Conservation (phyloP, 2,329 filamentous ascomycete species). For the Penicillium frequentans region DNA sequence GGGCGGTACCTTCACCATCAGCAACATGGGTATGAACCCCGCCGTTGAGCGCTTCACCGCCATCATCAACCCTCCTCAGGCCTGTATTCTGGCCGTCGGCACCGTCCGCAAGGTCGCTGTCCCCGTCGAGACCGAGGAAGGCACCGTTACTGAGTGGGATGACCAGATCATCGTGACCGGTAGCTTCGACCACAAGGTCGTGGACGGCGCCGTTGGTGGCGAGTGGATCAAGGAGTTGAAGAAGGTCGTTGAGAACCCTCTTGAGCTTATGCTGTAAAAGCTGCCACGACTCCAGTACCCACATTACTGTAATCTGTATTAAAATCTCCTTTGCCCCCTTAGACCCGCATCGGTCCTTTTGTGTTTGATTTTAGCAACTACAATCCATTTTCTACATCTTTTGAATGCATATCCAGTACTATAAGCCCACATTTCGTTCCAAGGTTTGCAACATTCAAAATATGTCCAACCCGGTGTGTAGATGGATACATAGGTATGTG, state of each 20-base stretch:
- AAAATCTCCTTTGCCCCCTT: conserved; percentile 31
- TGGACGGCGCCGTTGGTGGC: conserved; percentile 92
- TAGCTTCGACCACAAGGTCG: conserved; percentile 98
- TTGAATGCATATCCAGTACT: background rate
- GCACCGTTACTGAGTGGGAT: conserved; percentile 81
- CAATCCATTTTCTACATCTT: conserved; percentile 27
- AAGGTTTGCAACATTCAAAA: too few relatives aligned
- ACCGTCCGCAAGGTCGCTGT: conserved; percentile 94
- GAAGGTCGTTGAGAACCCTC: conserved; percentile 95
- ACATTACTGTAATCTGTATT: conserved; percentile 36
- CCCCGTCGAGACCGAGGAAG: conserved; percentile 81
- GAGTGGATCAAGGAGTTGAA: conserved; percentile 98
- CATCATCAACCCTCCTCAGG: conserved; percentile 98
- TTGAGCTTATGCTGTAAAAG: conserved; percentile 83
- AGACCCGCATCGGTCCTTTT: conserved; percentile 28
- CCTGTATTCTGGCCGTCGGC: conserved; percentile 90
- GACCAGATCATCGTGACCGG: conserved; percentile 94
- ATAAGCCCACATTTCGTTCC: too few relatives aligned
- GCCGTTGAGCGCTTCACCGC: conserved; percentile 97
- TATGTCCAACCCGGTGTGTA: too few relatives aligned
- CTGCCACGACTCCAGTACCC: conserved; percentile 2
- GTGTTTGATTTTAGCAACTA: conserved; percentile 33
- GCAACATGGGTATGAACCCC: conserved; percentile 99
- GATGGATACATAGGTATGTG: too few relatives aligned
- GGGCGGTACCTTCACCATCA: conserved; percentile 98